Conservation (phyloP, 176 grass and related monocot species). For the Triticum monococcum region DNA sequence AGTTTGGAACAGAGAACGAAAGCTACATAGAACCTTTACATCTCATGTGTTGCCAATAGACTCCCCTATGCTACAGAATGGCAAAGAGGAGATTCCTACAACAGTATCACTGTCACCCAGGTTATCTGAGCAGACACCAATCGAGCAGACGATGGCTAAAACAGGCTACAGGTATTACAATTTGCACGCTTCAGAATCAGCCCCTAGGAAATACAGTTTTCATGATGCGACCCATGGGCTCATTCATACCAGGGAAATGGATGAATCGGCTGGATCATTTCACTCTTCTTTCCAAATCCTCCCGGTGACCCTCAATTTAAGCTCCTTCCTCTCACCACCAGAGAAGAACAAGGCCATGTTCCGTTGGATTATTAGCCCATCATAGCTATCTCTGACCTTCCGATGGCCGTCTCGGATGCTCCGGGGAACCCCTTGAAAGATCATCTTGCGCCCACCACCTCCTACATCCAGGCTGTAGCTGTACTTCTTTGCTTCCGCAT, state of each 20-base stretch:
- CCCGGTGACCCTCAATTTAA: conserved; percentile 87
- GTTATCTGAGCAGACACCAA: not conserved
- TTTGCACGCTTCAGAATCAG: not conserved
- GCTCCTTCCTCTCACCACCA: conserved; percentile 76
- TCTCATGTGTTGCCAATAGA: conserved; percentile 10
- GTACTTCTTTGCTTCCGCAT: conserved; percentile 76
- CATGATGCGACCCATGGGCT: not conserved
- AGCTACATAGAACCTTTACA: conserved; percentile 19
- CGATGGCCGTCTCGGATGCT: conserved; percentile 86
- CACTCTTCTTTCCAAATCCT: conserved; percentile 77
- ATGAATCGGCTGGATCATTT: not conserved
- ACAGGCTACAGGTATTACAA: not conserved
- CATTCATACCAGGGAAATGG: not conserved
- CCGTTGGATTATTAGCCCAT: conserved; percentile 86
- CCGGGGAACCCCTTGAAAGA: conserved; percentile 84
- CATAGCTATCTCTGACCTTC: conserved; percentile 87
- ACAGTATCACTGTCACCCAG: not conserved
- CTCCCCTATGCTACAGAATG: conserved; percentile 30
- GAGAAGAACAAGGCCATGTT: conserved; percentile 98
- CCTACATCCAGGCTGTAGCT: conserved; percentile 93
- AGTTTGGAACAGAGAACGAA: not conserved
- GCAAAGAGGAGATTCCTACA: conserved; percentile 35
- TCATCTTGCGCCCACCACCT: conserved; percentile 79
- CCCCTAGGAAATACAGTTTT: conserved; percentile 4
- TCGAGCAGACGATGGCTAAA: conserved; percentile 13